phyloP scores from a whole-genome alignment of 441 rosid genomes.

The Euphorbia schlechtendalii region DNA sequence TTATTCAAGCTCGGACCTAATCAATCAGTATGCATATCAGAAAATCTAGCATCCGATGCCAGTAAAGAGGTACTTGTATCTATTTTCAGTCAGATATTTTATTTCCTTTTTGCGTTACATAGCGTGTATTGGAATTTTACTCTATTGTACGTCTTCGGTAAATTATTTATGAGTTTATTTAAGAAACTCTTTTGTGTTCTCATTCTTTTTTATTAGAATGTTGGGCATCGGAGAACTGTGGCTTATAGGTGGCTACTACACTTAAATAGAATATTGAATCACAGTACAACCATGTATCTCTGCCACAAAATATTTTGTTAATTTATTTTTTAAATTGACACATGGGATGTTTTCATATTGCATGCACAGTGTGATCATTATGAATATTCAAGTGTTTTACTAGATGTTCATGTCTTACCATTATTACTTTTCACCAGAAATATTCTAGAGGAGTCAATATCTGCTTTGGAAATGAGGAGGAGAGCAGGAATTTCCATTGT shows the following conservation, averaged over 20 bases:
- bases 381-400: constrained; percentile 19
- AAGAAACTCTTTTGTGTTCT: background rate
- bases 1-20: constrained; percentile 63
- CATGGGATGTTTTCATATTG: background rate
- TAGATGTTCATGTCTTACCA: constrained; percentile 22
- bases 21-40: constrained; percentile 54
- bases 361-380: constrained; percentile 11
- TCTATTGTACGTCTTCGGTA: background rate
- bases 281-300: background rate
- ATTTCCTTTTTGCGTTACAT: background rate
- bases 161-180: background rate
- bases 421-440: constrained; percentile 47
- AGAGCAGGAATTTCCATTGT: constrained; percentile 62
- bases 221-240: background rate
- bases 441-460: constrained; percentile 56
- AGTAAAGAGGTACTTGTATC: constrained; percentile 41
- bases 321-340: constrained; percentile 4
- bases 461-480: constrained; percentile 63
- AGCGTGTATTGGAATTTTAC: background rate
- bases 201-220: background rate
- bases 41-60: constrained; percentile 30
- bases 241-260: background rate
- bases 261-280: background rate
- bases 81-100: background rate
- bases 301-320: background rate